Percentiles rank a stretch among this genome's conserved stretches.
Evolutionary conservation across 2,329 filamentous ascomycete species (phyloP).

Genomic region (Paracoccidioides lutzii): DNA sequence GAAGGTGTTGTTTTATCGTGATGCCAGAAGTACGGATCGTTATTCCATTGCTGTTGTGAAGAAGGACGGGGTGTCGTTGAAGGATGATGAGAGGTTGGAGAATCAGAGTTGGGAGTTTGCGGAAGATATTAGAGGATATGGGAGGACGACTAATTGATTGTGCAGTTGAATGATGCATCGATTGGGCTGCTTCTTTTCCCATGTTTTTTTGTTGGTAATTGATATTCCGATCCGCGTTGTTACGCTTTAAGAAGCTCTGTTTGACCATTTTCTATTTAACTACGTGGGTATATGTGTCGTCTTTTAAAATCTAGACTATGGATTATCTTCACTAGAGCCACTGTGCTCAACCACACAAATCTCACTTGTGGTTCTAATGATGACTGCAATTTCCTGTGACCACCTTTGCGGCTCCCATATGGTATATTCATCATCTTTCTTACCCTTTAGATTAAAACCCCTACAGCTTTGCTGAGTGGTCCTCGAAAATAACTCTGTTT

Average conservation of each 20-base stretch:
- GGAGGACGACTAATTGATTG: conserved; percentile 47
- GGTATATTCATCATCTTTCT: neutral
- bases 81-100: conserved; percentile 77
- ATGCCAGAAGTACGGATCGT: conserved; percentile 79
- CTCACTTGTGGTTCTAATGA: neutral
- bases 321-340: neutral
- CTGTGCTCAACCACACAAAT: neutral
- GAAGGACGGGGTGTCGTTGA: conserved; percentile 74
- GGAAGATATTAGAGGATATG: conserved; percentile 86
- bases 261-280: neutral
- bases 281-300: neutral
- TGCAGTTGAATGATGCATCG: neutral
- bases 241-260: neutral
- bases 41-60: conserved; percentile 88
- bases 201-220: neutral
- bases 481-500: conserved; percentile 34
- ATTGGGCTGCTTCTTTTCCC: neutral
- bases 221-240: neutral
- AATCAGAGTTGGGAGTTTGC: conserved; percentile 97
- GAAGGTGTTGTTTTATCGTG: conserved; percentile 96
- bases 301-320: neutral
- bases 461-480: conserved; percentile 26
- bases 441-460: neutral
- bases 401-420: neutral
- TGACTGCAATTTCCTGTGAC: neutral